phyloP scores from a whole-genome alignment of 2,329 filamentous ascomycete genomes.

The Dactylellina cionopaga region DNA sequence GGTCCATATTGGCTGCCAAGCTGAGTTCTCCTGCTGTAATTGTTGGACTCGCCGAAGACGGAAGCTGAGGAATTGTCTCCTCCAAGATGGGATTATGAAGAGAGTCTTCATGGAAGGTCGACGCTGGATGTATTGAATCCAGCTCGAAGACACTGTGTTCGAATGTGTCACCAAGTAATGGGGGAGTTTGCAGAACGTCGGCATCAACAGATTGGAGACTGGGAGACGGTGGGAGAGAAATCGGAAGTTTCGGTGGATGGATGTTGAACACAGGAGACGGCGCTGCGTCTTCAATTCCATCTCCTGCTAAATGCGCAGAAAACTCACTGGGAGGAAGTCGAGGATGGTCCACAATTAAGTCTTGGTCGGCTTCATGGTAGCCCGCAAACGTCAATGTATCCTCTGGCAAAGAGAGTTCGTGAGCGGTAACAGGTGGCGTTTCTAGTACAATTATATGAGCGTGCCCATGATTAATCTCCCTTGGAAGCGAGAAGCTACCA shows the following conservation, averaged over 20 bases:
- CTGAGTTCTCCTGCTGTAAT: neutral
- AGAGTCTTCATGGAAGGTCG: neutral
- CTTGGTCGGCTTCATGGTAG: neutral
- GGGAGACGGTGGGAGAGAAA: constrained; percentile 10
- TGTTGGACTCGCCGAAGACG: constrained; percentile 13
- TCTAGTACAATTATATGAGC: neutral
- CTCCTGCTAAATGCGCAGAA: neutral
- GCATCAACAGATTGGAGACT: neutral
- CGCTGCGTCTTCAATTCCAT: too few relatives aligned
- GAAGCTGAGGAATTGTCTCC: neutral
- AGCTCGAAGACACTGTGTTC: constrained; percentile 3
- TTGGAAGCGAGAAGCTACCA: constrained; percentile 7
- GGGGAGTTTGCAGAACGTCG: neutral
- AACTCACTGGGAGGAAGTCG: constrained; percentile 32
- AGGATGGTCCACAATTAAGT: neutral
- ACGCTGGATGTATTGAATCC: neutral
- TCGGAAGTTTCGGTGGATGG: neutral
- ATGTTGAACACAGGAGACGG: too few relatives aligned
- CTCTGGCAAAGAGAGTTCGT: constrained; percentile 12
- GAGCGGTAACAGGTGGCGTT: neutral
- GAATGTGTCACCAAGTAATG: neutral
- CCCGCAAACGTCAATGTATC: neutral
- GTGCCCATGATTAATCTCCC: too few relatives aligned
- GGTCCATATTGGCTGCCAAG: neutral
- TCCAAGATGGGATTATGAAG: neutral